These are phyloP conservation scores for Calvatia gigantea DNA, from an alignment of 768 basidiomycete species.

Conservation along the genomic window DNA sequence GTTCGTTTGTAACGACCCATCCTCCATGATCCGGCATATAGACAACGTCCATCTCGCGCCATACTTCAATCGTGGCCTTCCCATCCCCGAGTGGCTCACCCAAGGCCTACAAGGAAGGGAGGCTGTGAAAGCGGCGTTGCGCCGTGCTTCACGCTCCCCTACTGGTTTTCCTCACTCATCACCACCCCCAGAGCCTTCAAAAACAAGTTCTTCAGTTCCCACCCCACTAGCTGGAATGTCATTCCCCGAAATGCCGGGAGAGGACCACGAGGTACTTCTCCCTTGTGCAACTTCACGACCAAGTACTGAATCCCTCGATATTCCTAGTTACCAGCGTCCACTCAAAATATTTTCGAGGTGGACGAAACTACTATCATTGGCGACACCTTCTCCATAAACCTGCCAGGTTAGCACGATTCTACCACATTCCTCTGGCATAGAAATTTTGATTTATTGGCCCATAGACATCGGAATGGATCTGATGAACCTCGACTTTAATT, in stretches of 20 bases:
- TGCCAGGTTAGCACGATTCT: not conserved
- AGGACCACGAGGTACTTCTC: not conserved
- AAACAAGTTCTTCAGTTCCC: not conserved
- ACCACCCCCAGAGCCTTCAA: not conserved
- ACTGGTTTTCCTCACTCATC: not conserved
- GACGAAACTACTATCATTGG: not conserved
- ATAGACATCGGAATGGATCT: not conserved
- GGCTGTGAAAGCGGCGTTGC: not conserved
- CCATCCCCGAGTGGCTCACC: not conserved
- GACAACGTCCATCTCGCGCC: not conserved
- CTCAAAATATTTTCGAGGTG: not conserved
- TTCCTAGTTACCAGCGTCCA: not conserved
- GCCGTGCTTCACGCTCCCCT: not conserved
- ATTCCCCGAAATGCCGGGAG: too few relatives aligned
- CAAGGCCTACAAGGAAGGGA: not conserved
- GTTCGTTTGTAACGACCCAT: not conserved
- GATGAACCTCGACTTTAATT: not conserved
- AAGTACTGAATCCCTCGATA: not conserved
- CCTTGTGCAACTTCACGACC: not conserved
- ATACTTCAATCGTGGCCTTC: not conserved
- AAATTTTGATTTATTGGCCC: not conserved
- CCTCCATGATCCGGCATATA: not conserved
- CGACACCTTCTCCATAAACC: not conserved
- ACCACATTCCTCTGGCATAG: too few relatives aligned
- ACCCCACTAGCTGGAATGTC: not conserved